These are phyloP conservation scores for Acacia concinna DNA, from an alignment of 331 rosid species.

Conservation along the genomic window DNA sequence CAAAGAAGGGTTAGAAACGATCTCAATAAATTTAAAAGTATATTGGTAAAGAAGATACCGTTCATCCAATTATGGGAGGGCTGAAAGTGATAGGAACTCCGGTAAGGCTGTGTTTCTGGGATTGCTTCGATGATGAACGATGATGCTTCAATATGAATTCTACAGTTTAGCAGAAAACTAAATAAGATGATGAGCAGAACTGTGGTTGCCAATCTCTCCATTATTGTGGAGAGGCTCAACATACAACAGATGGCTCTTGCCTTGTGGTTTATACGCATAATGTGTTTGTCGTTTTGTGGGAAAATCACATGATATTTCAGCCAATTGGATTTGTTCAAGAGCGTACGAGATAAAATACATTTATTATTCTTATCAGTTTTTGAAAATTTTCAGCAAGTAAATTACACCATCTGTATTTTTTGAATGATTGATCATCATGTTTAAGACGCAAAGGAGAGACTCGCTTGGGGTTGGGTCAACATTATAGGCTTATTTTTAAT, in stretches of 20 bases:
- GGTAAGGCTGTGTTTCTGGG: conserved; percentile 46
- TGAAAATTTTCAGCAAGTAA: neutral
- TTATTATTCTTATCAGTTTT: neutral
- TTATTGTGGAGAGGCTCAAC: neutral
- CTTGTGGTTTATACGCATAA: neutral
- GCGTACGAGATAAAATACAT: neutral
- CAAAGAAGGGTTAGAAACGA: neutral
- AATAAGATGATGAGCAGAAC: neutral
- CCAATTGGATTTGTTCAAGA: neutral
- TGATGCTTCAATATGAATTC: conserved; percentile 19
- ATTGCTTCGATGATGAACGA: neutral
- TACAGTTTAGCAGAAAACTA: neutral
- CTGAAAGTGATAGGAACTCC: conserved; percentile 67
- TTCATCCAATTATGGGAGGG: conserved; percentile 67
- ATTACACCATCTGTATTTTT: neutral
- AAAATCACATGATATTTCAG: neutral
- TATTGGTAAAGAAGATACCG: conserved; percentile 35
- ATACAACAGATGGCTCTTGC: neutral
- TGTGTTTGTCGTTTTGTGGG: neutral
- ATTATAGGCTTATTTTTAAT: neutral
- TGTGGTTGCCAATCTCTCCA: neutral
- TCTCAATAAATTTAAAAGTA: neutral
- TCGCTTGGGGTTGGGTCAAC: neutral
- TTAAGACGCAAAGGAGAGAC: neutral
- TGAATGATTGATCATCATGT: no score